A percentile compares a stretch with the other conserved stretches of the same genome.
Evolutionary conservation across 352 stramenopile genomes (phyloP).

Genomic region (Aphanomyces cochlioides): DNA sequence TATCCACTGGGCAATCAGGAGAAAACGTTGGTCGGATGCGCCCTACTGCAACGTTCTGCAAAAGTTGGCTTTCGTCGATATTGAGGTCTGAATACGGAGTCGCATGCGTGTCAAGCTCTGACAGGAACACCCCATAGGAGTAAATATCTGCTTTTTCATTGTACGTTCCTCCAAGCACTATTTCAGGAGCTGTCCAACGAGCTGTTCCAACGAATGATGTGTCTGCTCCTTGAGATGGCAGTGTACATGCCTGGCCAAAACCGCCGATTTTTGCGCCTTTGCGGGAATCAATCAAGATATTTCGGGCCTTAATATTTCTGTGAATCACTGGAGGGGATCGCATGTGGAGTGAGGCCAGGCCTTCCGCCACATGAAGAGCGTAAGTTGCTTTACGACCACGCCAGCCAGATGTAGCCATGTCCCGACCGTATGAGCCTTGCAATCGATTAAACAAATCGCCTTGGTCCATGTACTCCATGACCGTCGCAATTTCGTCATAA

Average conservation of each 20-base stretch:
- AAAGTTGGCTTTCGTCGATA: constrained; percentile 73
- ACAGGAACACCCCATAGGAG: constrained; percentile 67
- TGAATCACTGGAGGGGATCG: constrained; percentile 84
- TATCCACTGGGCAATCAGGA: constrained; percentile 70
- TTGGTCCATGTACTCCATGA: constrained; percentile 79
- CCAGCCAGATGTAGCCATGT: constrained; percentile 43
- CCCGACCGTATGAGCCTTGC: constrained; percentile 37
- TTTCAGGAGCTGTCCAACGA: constrained; percentile 23
- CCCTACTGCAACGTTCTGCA: constrained; percentile 71
- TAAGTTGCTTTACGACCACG: constrained; percentile 60
- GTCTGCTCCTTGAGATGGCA: constrained; percentile 24
- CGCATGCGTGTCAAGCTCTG: constrained; percentile 66
- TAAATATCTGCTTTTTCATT: constrained; percentile 76
- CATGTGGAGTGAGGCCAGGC: constrained; percentile 87
- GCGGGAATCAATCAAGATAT: constrained; percentile 68
- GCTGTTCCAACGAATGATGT: constrained; percentile 26
- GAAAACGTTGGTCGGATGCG: constrained; percentile 74
- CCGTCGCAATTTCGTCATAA: constrained; percentile 51
- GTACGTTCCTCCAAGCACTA: constrained; percentile 46
- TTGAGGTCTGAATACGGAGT: constrained; percentile 67
- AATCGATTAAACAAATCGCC: constrained; percentile 65
- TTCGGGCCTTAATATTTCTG: constrained; percentile 89
- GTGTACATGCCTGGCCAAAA: constrained; percentile 36
- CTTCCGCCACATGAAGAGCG: constrained; percentile 75
- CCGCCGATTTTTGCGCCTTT: constrained; percentile 47